A percentile compares a stretch with the other conserved stretches of the same genome.
Evolutionary conservation across 2,329 filamentous ascomycete species (phyloP).

Genomic region (Claviceps sp.): DNA sequence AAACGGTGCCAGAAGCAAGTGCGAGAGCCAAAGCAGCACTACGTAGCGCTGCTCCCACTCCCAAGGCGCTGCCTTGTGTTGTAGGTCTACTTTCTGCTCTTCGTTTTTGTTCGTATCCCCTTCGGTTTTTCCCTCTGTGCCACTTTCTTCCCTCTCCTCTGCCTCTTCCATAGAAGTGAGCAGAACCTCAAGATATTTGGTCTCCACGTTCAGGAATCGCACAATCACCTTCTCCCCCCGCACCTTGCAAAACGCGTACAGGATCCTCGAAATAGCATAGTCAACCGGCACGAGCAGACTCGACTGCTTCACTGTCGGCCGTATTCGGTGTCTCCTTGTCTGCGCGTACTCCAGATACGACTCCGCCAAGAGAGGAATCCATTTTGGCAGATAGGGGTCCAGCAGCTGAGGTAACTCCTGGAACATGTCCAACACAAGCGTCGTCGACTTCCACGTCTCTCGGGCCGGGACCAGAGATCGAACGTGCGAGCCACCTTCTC

Average conservation of each 20-base stretch:
- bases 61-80: constrained; percentile 25
- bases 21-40: constrained; percentile 74
- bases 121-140: neutral
- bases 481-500: constrained; percentile 24
- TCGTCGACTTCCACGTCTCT: constrained; percentile 35
- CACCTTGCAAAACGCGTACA: constrained; percentile 91
- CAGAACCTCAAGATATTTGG: constrained; percentile 69
- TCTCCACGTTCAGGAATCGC: constrained; percentile 82
- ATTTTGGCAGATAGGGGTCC: constrained; percentile 64
- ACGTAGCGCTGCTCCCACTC: constrained; percentile 85
- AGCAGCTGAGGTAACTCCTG: constrained; percentile 92
- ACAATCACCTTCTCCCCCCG: constrained; percentile 86
- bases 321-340: constrained; percentile 26
- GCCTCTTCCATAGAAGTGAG: constrained; percentile 58
- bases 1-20: constrained; percentile 76
- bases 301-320: constrained; percentile 17
- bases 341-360: constrained; percentile 59
- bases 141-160: constrained; percentile 18
- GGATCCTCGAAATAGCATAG: constrained; percentile 59
- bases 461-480: constrained; percentile 35
- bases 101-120: neutral
- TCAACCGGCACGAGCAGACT: constrained; percentile 42
- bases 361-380: constrained; percentile 62
- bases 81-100: neutral
- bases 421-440: constrained; percentile 63